Base-by-base conservation (phyloP, 177 flowering plant species). In the Vitis hybrid region DNA sequence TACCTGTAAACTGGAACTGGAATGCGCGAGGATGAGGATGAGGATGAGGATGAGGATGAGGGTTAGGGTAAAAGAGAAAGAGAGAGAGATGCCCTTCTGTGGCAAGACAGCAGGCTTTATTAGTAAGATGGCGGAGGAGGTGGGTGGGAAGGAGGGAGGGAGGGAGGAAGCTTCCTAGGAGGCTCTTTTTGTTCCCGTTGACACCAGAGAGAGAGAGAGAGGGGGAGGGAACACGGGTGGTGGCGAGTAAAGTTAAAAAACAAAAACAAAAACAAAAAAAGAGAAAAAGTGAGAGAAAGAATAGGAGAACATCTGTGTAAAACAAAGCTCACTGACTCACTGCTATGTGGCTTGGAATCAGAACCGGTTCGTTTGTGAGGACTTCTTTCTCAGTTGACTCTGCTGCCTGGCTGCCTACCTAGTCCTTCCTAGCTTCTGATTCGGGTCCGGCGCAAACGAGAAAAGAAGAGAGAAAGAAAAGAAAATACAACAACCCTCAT, bases 151-250 rank as follows among this genome's bases (percentile, higher is more conserved):
- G 17, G 17, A 54, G 57, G 32, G 62, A 26, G 74, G 65, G 70
- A 64, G 56, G 17, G 57, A 68, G 56, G 51, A 55, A 59, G 56
- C 56, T 54, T 54, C 56, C 56, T 54, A 0, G 56, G 56, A 15
- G 6, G 56, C 56, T 54, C 56, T 71, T 75, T 75, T 75, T 70
- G 74, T 75, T 70, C 21, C 74, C 71, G 74, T 71, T 70, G 74
- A 71, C 68, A 70, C 15, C n/a, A 70, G 18, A 17, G 65, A 50
- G 57, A 71, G 11, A 18, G 7, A 59, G 6, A 4, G 15, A 11
- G 64, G 63, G 69, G 61, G 63, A 52, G 68, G 69, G 62, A 45
- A 72, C 69, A 72, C 69, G 74, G 54, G 21, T 17, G 18, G 62
- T 26, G 45, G 45, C 49, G 1, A 55, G 72, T 70, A 57, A 71